Evolutionary conservation across 805 yeast species (phyloP).

Genomic region (Kluyveromyces nonfermentans): DNA sequence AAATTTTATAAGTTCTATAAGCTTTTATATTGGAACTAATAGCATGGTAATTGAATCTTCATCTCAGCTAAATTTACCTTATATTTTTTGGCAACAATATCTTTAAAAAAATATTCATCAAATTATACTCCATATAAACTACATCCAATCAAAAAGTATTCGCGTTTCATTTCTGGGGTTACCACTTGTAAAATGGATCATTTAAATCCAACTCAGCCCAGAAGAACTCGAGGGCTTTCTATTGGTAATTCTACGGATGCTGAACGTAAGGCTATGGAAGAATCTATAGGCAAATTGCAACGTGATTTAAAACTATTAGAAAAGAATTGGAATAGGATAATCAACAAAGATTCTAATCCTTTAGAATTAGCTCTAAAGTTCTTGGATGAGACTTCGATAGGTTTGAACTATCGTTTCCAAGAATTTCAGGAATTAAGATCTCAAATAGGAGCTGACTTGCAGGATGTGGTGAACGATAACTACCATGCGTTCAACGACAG

Average conservation of each 20-base stretch:
- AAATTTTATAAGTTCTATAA: too few species aligned
- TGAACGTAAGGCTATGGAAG: constrained; percentile 23
- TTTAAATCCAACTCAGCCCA: constrained; percentile 9
- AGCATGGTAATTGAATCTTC: neutral
- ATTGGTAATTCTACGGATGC: constrained; percentile 21
- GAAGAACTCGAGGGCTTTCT: constrained; percentile 25
- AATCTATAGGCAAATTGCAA: constrained; percentile 22
- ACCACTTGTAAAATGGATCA: constrained; percentile 13
- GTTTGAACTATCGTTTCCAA: constrained; percentile 61
- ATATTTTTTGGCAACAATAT: neutral
- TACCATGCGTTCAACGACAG: constrained; percentile 78
- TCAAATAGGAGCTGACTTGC: constrained; percentile 47
- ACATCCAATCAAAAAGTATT: neutral
- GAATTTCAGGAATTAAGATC: constrained; percentile 58
- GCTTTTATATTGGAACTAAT: neutral
- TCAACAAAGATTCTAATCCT: constrained; percentile 58
- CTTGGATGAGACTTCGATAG: constrained; percentile 84
- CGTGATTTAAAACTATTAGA: constrained; percentile 27
- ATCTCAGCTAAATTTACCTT: neutral
- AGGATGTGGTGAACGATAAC: constrained; percentile 68
- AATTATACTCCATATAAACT: neutral
- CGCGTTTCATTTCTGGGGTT: too few species aligned
- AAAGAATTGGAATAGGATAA: constrained; percentile 41
- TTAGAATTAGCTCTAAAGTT: constrained; percentile 76
- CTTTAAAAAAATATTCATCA: neutral